phyloP scores from a whole-genome alignment of 2,329 filamentous ascomycete species.

The Orbilia javanica region DNA sequence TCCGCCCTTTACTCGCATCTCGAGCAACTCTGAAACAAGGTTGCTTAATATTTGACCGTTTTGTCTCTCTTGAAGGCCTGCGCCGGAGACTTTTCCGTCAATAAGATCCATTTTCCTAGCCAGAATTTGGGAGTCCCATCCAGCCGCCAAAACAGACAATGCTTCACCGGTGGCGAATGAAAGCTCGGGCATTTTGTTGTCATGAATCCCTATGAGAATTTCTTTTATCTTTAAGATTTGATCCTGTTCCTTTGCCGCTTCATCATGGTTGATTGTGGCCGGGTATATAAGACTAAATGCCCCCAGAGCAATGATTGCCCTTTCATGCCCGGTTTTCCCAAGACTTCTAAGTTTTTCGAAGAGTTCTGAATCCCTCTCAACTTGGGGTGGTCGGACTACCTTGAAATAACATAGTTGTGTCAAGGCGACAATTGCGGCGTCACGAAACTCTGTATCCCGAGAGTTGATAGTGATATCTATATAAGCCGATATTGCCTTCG shows the following conservation, averaged over 20 bases:
- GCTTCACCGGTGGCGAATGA: slow-evolving; percentile 94
- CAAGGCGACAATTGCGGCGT: slow-evolving; percentile 67
- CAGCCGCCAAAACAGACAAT: slow-evolving; percentile 79
- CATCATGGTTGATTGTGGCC: slow-evolving; percentile 63
- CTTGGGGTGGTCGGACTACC: slow-evolving; percentile 63
- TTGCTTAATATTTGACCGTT: slow-evolving; percentile 67
- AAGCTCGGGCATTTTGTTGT: slow-evolving; percentile 85
- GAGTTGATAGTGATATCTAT: slow-evolving; percentile 43
- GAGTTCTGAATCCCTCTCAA: slow-evolving; percentile 66
- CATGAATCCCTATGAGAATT: slow-evolving; percentile 80
- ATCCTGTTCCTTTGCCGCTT: slow-evolving; percentile 63
- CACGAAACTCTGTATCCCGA: slow-evolving; percentile 62
- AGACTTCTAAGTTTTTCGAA: slow-evolving; percentile 75
- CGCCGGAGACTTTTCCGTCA: slow-evolving; percentile 54
- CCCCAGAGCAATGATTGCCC: slow-evolving; percentile 83
- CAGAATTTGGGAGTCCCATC: slow-evolving; percentile 86
- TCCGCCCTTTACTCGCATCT: slow-evolving; percentile 59
- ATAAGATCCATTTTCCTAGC: slow-evolving; percentile 65
- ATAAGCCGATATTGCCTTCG: slow-evolving; percentile 38
- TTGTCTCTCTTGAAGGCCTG: slow-evolving; percentile 35
- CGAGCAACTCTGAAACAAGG: slow-evolving; percentile 78
- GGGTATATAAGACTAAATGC: slow-evolving; percentile 76
- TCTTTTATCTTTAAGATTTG: slow-evolving; percentile 72
- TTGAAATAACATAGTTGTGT: slow-evolving; percentile 69
- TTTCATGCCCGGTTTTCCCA: slow-evolving; percentile 84